Evolutionary conservation across 2,329 filamentous ascomycete genomes (phyloP).

Genomic region (Emmonsiellopsis sp.): DNA sequence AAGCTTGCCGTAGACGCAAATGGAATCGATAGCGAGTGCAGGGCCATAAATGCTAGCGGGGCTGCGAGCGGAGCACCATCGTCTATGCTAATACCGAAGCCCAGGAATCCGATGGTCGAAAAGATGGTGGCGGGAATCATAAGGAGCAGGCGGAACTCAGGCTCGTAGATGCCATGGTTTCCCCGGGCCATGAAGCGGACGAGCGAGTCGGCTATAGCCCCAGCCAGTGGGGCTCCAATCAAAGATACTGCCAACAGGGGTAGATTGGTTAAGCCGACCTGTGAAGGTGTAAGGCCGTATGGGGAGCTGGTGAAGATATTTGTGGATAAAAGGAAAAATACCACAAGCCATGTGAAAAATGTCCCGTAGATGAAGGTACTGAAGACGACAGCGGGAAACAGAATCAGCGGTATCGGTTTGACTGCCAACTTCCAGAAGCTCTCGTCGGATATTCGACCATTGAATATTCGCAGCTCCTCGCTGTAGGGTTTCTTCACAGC

Average conservation of each 20-base stretch:
- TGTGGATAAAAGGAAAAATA: conserved; percentile 27
- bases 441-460: conserved; percentile 6
- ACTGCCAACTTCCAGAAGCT: conserved; percentile 11
- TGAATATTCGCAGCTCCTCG: conserved; percentile 4
- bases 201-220: conserved; percentile 20
- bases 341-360: conserved; percentile 28
- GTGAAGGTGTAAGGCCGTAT: conserved; percentile 27
- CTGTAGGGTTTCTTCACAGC: not conserved
- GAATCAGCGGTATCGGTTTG: conserved; percentile 19
- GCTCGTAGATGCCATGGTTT: conserved; percentile 29
- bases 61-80: conserved; percentile 18
- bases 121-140: conserved; percentile 18
- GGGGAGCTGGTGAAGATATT: conserved; percentile 23
- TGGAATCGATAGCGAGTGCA: conserved; percentile 28
- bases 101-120: conserved; percentile 31
- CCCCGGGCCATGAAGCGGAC: conserved; percentile 27
- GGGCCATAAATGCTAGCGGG: conserved; percentile 27
- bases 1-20: conserved; percentile 31
- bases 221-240: conserved; percentile 20
- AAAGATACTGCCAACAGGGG: conserved; percentile 21
- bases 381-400: conserved; percentile 25
- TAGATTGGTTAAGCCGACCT: conserved; percentile 26
- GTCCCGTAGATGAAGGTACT: conserved; percentile 28
- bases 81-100: conserved; percentile 31
- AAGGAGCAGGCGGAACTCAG: conserved; percentile 28